A percentile compares a stretch with the other conserved stretches of the same genome.
phyloP scores from a whole-genome alignment of 345 rosid genomes.

The Mangifera indica region DNA sequence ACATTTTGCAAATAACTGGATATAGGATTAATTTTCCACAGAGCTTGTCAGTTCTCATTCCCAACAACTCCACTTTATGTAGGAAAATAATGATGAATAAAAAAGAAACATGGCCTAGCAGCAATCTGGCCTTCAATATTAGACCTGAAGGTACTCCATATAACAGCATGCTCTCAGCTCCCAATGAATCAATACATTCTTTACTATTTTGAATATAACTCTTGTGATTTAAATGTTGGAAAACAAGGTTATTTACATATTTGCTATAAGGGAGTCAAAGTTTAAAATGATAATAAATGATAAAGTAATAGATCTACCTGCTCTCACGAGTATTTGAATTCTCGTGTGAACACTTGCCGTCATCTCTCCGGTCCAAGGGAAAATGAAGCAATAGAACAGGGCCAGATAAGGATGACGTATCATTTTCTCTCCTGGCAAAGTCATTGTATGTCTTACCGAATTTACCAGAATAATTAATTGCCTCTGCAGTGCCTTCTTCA shows the following conservation, averaged over 20 bases:
- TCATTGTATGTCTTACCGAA: conserved; percentile 15
- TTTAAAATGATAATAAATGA: neutral
- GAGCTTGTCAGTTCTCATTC: neutral
- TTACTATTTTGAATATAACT: neutral
- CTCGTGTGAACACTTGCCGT: conserved; percentile 11
- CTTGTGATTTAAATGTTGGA: neutral
- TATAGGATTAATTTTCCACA: neutral
- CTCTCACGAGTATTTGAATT: conserved; percentile 17
- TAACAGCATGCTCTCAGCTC: neutral
- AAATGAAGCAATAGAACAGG: conserved; percentile 63
- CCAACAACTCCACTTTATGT: neutral
- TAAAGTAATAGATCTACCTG: conserved; percentile 18
- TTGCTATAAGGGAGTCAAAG: neutral
- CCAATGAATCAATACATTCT: neutral
- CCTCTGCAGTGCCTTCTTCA: conserved; percentile 12
- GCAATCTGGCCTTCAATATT: neutral
- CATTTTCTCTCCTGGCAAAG: conserved; percentile 43
- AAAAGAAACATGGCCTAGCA: neutral
- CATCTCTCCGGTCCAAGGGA: conserved; percentile 38
- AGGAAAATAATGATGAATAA: conserved; percentile 4
- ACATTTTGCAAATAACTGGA: conserved; percentile 7
- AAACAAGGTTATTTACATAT: neutral
- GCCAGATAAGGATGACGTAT: conserved; percentile 42
- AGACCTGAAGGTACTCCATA: neutral
- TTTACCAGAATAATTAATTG: conserved; percentile 13